Conservation (phyloP, 2,329 filamentous ascomycete genomes). For the Volutella citrinella region DNA sequence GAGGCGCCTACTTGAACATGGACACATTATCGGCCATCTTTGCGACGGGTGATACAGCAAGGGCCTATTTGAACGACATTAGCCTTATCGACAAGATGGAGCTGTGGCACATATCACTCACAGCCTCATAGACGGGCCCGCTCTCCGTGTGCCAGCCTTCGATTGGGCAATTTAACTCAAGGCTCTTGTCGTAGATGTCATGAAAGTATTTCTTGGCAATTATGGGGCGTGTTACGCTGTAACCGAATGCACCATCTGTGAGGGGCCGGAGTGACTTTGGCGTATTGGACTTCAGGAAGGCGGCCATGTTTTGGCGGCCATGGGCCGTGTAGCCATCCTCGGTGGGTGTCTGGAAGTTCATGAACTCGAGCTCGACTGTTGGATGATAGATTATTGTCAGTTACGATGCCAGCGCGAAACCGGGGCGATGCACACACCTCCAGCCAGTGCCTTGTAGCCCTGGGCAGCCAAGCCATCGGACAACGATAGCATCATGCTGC, state of each 20-base stretch:
- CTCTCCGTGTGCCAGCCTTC: conserved; percentile 85
- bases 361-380: conserved; percentile 75
- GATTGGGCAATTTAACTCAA: conserved; percentile 67
- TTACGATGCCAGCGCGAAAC: too few relatives aligned
- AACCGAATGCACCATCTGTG: conserved; percentile 81
- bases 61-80: conserved; percentile 1
- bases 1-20: conserved; percentile 66
- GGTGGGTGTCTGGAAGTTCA: conserved; percentile 34
- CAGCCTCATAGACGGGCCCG: conserved; percentile 48
- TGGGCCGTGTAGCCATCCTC: conserved; percentile 28
- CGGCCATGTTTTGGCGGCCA: conserved; percentile 56
- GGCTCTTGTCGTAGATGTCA: conserved; percentile 68
- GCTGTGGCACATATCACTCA: conserved; percentile 20
- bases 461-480: conserved; percentile 58
- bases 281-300: conserved; percentile 63
- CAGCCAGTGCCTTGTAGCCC: conserved; percentile 70
- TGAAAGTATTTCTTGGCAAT: conserved; percentile 85
- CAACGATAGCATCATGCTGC: conserved; percentile 61
- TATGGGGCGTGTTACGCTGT: conserved; percentile 71
- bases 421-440: conserved; percentile 58
- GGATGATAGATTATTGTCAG: not conserved
- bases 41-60: conserved; percentile 1
- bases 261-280: conserved; percentile 62
- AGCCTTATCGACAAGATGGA: too few relatives aligned
- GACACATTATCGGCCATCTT: conserved; percentile 65